Evolutionary conservation across 2,329 filamentous ascomycete genomes (phyloP), one percentile per base, ranked within the genome.

Genomic region (Cercospora sesami): DNA sequence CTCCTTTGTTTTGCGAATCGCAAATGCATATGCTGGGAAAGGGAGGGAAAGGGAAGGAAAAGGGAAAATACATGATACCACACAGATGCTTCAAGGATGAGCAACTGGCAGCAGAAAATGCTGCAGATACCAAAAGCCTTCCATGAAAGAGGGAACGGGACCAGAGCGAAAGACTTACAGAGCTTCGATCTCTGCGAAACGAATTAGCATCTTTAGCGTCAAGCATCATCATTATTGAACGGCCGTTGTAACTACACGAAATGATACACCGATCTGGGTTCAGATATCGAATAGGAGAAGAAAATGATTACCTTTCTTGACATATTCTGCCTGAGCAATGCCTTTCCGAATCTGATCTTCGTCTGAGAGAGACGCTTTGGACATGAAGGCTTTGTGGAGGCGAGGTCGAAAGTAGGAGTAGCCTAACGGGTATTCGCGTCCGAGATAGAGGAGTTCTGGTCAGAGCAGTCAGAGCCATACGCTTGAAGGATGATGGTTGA

Each of bases 371-470:
- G 85, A 80, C 1, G 89, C 87, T 73, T 96, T 93, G 58, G 88
- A 87, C 72, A 89, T 87, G 81, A 98, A 99, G 0, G 94, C 94
- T 69, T 89, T 88, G 81, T 97, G 93, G 9, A 97, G 83, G 1
- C 93, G 88, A 7, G 88, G 86, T 10, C 91, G 88, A 78, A 96
- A 97, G 81, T 94, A 97, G 31, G 84, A 81, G 81, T 88, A 96
- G 58, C 95, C 95, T 16, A 91, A 84, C 1, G 95, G 94, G 75
- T 98, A 98, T 67, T 94, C 91, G 65, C 90, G 88, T 36, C 94
- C 93, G 14, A 98, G 84, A 75, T 90, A 89, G 53, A 99, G 86
- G 10, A 97, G 87, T 75, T 97, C 93, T 96, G n/a, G n/a, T n/a
- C n/a, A n/a, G n/a, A n/a, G n/a, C n/a, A n/a, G n/a, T n/a, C n/a